Percentiles rank a stretch among this genome's conserved stretches.
Conservation (phyloP, 305 asterid genomes). For the Petunia hybrid region DNA sequence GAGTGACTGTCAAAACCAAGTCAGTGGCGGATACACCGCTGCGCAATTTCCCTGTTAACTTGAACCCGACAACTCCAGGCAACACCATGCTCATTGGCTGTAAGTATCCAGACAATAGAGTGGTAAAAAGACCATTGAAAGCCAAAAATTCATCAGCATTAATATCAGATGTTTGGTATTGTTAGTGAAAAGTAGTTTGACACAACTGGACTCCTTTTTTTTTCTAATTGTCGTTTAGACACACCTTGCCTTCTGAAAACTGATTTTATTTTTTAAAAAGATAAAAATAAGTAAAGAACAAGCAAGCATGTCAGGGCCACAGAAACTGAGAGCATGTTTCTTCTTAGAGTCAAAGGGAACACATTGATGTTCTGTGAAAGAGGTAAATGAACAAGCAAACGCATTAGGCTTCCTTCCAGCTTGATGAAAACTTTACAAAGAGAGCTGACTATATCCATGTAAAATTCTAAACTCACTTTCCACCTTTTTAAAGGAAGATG, state of each 20-base stretch:
- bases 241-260: not conserved
- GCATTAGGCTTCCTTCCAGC: conserved; percentile 6
- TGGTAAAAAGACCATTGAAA: conserved; percentile 20
- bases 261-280: not conserved
- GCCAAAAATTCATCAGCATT: not conserved
- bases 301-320: conserved; percentile 1
- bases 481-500: conserved; percentile 1
- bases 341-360: conserved; percentile 10
- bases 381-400: not conserved
- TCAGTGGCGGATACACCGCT: conserved; percentile 94
- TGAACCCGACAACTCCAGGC: conserved; percentile 98
- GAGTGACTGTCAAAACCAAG: conserved; percentile 87
- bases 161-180: not conserved
- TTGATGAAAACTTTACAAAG: conserved; percentile 2
- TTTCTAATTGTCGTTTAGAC: too few relatives aligned
- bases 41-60: conserved; percentile 74
- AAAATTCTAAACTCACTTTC: not conserved
- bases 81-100: conserved; percentile 99
- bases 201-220: not conserved
- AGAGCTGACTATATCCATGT: not conserved
- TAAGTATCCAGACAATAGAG: conserved; percentile 34
- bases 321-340: not conserved
- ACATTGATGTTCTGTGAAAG: not conserved
- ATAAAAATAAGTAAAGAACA: not conserved
- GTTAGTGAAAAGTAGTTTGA: not conserved